These are phyloP conservation scores for Graphium sp. DNA, from an alignment of 2,329 filamentous ascomycete genomes.

Conservation along the genomic window DNA sequence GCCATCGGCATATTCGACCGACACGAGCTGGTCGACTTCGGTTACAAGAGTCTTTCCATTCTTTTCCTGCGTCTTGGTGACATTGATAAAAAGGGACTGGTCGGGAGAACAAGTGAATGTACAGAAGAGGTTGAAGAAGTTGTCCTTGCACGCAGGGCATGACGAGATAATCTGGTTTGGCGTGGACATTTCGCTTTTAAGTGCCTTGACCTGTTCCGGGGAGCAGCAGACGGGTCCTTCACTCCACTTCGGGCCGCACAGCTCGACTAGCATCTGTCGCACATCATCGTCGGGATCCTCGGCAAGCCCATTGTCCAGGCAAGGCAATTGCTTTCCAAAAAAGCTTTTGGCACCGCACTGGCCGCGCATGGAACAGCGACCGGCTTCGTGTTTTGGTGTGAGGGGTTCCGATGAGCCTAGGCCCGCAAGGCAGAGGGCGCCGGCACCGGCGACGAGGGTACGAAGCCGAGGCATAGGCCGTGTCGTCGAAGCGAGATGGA, in stretches of 20 bases:
- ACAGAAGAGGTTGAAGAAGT: constrained; percentile 97
- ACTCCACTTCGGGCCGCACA: constrained; percentile 81
- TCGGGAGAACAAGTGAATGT: constrained; percentile 96
- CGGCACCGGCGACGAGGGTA: constrained; percentile 15
- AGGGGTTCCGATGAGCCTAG: constrained; percentile 9
- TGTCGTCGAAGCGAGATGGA: too few relatives aligned
- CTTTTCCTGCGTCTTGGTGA: constrained; percentile 57
- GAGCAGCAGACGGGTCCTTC: constrained; percentile 74
- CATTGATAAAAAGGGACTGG: constrained; percentile 87
- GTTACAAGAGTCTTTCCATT: constrained; percentile 46
- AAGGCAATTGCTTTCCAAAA: constrained; percentile 81
- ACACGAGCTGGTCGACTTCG: constrained; percentile 80
- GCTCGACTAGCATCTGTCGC: constrained; percentile 60
- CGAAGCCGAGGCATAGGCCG: constrained; percentile 2
- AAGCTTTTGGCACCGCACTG: constrained; percentile 84
- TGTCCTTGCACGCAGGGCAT: constrained; percentile 92
- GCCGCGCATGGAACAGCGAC: constrained; percentile 77
- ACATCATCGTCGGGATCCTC: constrained; percentile 54
- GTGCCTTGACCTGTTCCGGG: constrained; percentile 59
- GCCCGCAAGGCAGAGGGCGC: constrained; percentile 2
- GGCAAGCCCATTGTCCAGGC: constrained; percentile 77
- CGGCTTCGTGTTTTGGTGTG: constrained; percentile 61
- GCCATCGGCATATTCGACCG: constrained; percentile 64
- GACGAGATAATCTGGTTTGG: constrained; percentile 81
- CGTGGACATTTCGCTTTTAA: constrained; percentile 72